Base-by-base conservation (phyloP, 2,329 filamentous ascomycete species). In the Whalleya microplaca region DNA sequence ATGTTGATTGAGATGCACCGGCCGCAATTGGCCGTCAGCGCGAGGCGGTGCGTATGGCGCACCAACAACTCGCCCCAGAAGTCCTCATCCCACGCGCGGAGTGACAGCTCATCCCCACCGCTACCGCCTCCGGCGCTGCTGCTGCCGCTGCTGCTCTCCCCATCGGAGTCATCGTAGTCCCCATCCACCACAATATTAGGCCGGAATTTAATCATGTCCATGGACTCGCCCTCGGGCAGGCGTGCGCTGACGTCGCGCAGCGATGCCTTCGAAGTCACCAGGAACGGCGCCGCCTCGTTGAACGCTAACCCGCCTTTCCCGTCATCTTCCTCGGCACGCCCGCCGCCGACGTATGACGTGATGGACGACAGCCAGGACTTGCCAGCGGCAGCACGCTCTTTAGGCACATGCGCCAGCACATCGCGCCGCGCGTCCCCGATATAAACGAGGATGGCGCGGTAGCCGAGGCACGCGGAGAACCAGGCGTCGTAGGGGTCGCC, bases 141-240 rank as follows among this genome's bases (percentile, higher is more conserved):
- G 3, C 83, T 79, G 2, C 85, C 86, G 40, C n/a, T n/a, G n/a
- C n/a, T n/a, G n/a, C n/a, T n/a, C n/a, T n/a, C n/a, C n/a, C n/a
- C n/a, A n/a, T n/a, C n/a, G n/a, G n/a, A n/a, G n/a, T n/a, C n/a
- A n/a, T n/a, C n/a, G n/a, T n/a, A n/a, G n/a, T n/a, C n/a, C n/a
- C n/a, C n/a, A n/a, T 83, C 81, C 1, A 92, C 73, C 1, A 92
- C 85, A 45, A 92, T 82, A 69, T 91, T 92, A 0, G 89, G 87
- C 37, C 90, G 83, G 71, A 92, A 90, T 65, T 88, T 89, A 41
- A 80, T 81, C 69, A 89, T 84, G 51, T 88, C 85, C 75, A 89
- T 80, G 1, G 63, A 63, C 19, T 75, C 67, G 27, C 79, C 72
- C 12, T 73, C 76, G 0, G 79, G 74, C 5, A 91, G 72, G 3